Percentiles rank a stretch among this genome's conserved stretches.
These are phyloP conservation scores for Aspergillus arachidicola DNA, from an alignment of 2,329 filamentous ascomycete species.

Conservation along the genomic window DNA sequence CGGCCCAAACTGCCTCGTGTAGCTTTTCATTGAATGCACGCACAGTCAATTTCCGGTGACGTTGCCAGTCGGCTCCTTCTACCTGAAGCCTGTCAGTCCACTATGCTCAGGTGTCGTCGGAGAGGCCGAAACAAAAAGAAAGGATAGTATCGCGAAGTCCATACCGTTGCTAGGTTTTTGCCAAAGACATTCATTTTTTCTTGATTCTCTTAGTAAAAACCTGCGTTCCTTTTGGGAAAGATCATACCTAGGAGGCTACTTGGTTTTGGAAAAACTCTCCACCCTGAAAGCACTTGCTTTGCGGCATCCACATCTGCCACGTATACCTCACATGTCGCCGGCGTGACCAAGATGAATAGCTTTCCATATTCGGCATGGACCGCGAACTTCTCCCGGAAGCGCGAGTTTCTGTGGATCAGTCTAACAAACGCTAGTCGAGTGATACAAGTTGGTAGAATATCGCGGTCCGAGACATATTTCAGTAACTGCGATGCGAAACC, in stretches of 20 bases:
- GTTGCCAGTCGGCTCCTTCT: slow-evolving; percentile 7
- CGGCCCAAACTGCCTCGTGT: slow-evolving; percentile 1
- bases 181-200: neutral
- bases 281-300: slow-evolving; percentile 6
- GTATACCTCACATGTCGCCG: neutral
- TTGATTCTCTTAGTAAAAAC: neutral
- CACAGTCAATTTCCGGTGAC: slow-evolving; percentile 3
- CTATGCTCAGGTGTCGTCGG: neutral
- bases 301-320: neutral
- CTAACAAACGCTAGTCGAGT: neutral
- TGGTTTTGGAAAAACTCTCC: slow-evolving; percentile 5
- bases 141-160: neutral
- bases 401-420: neutral
- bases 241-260: neutral
- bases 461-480: neutral
- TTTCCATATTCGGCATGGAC: slow-evolving; percentile 2
- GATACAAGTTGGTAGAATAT: neutral
- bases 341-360: slow-evolving; percentile 1
- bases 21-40: slow-evolving; percentile 4
- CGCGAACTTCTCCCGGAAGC: slow-evolving; percentile 1
- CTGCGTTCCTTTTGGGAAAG: neutral
- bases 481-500: neutral
- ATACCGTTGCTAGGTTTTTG: neutral
- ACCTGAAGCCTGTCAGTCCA: neutral
- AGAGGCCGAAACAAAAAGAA: neutral